Conservation (phyloP, 345 rosid species). For the Salix dunnii region DNA sequence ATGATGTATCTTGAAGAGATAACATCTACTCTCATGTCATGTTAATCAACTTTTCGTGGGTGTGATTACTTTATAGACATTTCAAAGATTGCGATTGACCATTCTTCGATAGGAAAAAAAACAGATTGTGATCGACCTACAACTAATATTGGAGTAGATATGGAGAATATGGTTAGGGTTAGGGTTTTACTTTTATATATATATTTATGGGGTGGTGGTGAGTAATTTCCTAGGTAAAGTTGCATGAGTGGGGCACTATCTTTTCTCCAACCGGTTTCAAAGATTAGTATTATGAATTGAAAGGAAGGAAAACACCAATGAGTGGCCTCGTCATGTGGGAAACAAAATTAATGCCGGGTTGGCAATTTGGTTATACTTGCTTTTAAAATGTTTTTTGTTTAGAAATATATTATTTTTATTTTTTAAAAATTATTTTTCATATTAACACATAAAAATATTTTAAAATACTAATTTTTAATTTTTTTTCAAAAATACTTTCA, state of each 20-base stretch:
- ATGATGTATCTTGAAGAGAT: slow-evolving; percentile 8
- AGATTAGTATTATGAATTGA: not conserved
- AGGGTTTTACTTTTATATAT: not conserved
- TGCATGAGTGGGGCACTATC: not conserved
- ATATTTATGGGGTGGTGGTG: not conserved
- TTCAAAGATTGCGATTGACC: slow-evolving; percentile 15
- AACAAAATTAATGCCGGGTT: not conserved
- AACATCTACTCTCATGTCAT: not conserved
- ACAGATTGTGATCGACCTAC: not conserved
- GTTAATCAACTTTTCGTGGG: not conserved
- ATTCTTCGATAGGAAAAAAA: not conserved
- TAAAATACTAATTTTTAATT: no score
- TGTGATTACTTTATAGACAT: slow-evolving; percentile 1
- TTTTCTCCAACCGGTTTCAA: not conserved
- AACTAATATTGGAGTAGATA: not conserved
- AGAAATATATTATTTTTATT: no score
- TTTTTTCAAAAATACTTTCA: no score
- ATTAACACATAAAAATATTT: no score
- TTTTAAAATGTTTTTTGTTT: no score
- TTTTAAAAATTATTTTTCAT: no score
- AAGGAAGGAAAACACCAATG: not conserved
- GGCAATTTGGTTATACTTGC: no score
- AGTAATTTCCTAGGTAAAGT: not conserved
- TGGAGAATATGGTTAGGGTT: not conserved
- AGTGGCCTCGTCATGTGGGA: not conserved